Evolutionary conservation across 1,284 basidiomycete species (phyloP).

Genomic region (Pseudozyma sp.): DNA sequence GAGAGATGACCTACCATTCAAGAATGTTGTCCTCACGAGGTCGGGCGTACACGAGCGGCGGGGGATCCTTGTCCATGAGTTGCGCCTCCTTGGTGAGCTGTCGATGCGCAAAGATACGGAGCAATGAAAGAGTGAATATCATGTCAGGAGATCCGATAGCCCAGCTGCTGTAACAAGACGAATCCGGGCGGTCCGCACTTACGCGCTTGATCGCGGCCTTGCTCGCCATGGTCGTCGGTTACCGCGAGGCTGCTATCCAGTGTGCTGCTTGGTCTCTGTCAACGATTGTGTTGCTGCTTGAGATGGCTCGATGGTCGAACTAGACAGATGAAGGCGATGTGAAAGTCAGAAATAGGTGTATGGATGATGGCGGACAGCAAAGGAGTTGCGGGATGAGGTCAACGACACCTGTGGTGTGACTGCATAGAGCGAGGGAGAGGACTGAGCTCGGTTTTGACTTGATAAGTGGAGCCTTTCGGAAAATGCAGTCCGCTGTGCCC

Average conservation of each 20-base stretch:
- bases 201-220: slow-evolving; percentile 52
- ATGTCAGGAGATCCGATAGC: neutral
- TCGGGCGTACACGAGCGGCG: slow-evolving; percentile 90
- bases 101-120: neutral
- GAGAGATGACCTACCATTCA: slow-evolving; percentile 54
- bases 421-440: no score
- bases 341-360: no score
- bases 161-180: no score
- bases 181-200: neutral
- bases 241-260: neutral
- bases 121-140: neutral
- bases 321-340: no score
- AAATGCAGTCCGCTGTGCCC: no score
- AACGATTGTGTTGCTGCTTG: no score
- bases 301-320: no score
- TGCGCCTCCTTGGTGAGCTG: slow-evolving; percentile 90
- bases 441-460: neutral
- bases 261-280: no score
- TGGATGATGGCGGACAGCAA: no score
- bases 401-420: no score
- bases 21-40: slow-evolving; percentile 97
- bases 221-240: slow-evolving; percentile 33
- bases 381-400: no score
- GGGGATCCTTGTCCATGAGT: slow-evolving; percentile 90
- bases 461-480: neutral